Evolutionary conservation across 768 basidiomycete species (phyloP).

Genomic region (Boletales sp.): DNA sequence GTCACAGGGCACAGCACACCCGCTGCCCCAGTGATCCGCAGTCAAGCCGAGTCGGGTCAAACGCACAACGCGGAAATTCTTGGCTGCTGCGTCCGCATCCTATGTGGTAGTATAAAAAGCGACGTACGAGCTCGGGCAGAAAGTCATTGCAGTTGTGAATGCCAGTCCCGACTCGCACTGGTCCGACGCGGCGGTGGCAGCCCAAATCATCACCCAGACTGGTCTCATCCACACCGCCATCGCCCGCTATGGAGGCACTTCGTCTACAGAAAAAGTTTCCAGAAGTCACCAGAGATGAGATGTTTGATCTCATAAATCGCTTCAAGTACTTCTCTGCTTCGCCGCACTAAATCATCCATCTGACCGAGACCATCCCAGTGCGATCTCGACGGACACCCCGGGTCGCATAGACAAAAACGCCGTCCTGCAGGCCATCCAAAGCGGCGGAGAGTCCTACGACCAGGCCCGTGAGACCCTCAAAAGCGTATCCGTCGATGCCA

Average conservation of each 20-base stretch:
- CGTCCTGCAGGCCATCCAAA: slow-evolving; percentile 74
- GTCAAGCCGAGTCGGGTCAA: too few species aligned
- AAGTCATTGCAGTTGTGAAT: too few species aligned
- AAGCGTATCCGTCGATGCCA: slow-evolving; percentile 89
- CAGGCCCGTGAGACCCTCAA: slow-evolving; percentile 87
- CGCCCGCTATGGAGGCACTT: slow-evolving; percentile 66
- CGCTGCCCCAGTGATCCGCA: not conserved
- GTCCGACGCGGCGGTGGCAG: slow-evolving; percentile 13
- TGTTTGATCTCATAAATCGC: slow-evolving; percentile 88
- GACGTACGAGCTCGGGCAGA: too few species aligned
- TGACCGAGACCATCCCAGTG: slow-evolving; percentile 36
- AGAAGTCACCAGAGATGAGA: slow-evolving; percentile 87
- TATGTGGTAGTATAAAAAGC: too few species aligned
- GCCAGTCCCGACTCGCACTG: not conserved
- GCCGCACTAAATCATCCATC: not conserved
- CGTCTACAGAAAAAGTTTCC: slow-evolving; percentile 91
- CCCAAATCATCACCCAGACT: not conserved
- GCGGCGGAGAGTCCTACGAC: slow-evolving; percentile 87
- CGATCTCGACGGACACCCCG: slow-evolving; percentile 73
- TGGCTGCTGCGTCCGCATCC: too few species aligned
- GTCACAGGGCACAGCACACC: not conserved
- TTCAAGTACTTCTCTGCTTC: slow-evolving; percentile 76
- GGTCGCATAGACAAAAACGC: slow-evolving; percentile 81
- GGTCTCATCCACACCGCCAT: slow-evolving; percentile 14
- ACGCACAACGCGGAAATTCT: too few species aligned